phyloP scores from a whole-genome alignment of 495 filamentous ascomycete species.

The Aspergillus steynii region DNA sequence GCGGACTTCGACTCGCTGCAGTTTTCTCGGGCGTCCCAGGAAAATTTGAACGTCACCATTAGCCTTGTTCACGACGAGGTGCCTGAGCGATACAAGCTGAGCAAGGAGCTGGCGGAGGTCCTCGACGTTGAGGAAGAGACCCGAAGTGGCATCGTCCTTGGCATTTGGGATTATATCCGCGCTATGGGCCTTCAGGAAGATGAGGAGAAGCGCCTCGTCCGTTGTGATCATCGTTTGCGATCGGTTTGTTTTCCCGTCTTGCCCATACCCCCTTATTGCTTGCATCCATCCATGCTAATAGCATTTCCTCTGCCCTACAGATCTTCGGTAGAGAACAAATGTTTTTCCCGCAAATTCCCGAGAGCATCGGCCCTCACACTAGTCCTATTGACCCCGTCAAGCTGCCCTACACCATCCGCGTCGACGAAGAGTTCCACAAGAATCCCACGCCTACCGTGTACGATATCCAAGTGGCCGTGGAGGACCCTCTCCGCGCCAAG shows the following conservation, averaged over 20 bases:
- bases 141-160: constrained; percentile 79
- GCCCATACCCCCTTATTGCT: neutral
- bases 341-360: constrained; percentile 85
- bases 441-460: constrained; percentile 70
- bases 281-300: constrained; percentile 12
- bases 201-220: constrained; percentile 87
- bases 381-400: constrained; percentile 77
- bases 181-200: constrained; percentile 85
- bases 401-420: constrained; percentile 89
- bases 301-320: constrained; percentile 39
- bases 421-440: constrained; percentile 79
- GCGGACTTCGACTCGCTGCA: constrained; percentile 89
- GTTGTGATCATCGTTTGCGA: constrained; percentile 80
- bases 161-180: constrained; percentile 93
- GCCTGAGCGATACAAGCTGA: constrained; percentile 80
- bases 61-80: constrained; percentile 83
- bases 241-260: constrained; percentile 53
- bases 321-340: constrained; percentile 76
- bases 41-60: constrained; percentile 88
- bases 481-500: constrained; percentile 73
- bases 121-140: constrained; percentile 87
- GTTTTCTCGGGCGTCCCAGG: constrained; percentile 88
- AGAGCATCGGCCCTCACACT: constrained; percentile 71
- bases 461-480: constrained; percentile 82
- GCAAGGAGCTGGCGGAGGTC: constrained; percentile 75